Evolutionary conservation across 2,329 filamentous ascomycete genomes (phyloP), one percentile per base, ranked within the genome.

Genomic region (Sclerotinia glacialis): DNA sequence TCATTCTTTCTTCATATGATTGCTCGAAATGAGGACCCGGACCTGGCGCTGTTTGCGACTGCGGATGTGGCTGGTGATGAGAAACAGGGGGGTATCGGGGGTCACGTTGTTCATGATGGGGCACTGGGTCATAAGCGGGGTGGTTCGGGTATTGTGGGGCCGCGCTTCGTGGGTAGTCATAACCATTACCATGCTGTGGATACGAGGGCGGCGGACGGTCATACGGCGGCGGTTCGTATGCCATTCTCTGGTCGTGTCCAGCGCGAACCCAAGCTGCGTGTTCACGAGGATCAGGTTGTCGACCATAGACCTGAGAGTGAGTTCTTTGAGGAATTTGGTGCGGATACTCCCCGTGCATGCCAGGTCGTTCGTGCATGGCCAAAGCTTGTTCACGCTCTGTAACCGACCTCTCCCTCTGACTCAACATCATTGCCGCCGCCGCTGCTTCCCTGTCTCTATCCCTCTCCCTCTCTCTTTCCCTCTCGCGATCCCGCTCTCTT

Each of bases 331-430:
- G 64, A 18, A 72, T n/a, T 52, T 75, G 73, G 37, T 73, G 69
- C 2, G 71, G 67, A 66, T 74, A 73, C 23, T 74, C 71, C 26
- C 67, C 68, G 16, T 72, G 67, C 21, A 49, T 53, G 23, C 63
- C 31, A 34, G 69, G 52, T 58, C 50, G 59, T 31, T 73, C 72
- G 65, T 67, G 66, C 42, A 66, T 60, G 28, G 82, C 50, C 50
- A 64, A 21, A 81, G 64, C 83, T 79, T 62, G 81, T 79, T 67
- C 79, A 70, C 65, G 49, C 23, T 66, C 64, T 26, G n/a, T 11
- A 26, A 34, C 31, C 46, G n/a, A 37, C 44, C 64, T 54, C 8
- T 66, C 49, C 40, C 49, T 55, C 7, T 64, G 58, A 31, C 28
- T 26, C 8, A 49, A 8, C n/a, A 55, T 55, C 53, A 55, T 55